Evolutionary conservation across 345 rosid genomes (phyloP).

Genomic region (Rhodomyrtus tomentosa): DNA sequence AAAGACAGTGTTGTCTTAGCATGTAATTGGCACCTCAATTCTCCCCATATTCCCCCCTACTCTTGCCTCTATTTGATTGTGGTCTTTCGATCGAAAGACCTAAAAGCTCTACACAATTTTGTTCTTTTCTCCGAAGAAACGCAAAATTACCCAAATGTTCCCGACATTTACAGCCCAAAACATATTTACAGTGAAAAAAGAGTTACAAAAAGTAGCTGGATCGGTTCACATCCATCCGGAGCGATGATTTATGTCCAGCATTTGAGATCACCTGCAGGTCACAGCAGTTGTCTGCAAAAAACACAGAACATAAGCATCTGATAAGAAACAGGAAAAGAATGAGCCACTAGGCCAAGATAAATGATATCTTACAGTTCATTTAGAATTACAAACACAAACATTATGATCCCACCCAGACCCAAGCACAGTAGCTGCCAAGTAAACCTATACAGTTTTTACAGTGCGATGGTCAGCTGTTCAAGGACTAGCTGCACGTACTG

Average conservation of each 20-base stretch:
- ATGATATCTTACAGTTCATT: neutral
- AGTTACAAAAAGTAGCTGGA: neutral
- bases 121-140: neutral
- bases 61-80: neutral
- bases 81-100: neutral
- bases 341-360: neutral
- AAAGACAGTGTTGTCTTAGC: neutral
- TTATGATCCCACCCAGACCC: neutral
- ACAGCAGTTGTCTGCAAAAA: neutral
- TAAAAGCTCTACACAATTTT: neutral
- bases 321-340: neutral
- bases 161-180: neutral
- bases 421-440: neutral
- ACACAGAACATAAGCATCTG: neutral
- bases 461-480: too few species aligned
- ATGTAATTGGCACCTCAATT: neutral
- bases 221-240: neutral
- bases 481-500: too few species aligned
- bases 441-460: too few species aligned
- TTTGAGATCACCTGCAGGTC: neutral
- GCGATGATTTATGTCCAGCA: neutral
- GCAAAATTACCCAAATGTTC: neutral
- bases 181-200: neutral
- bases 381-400: neutral
- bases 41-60: neutral